Percentiles rank a stretch among this genome's conserved stretches.
phyloP scores from a whole-genome alignment of 352 stramenopile genomes.

The Phytophthora multivora region DNA sequence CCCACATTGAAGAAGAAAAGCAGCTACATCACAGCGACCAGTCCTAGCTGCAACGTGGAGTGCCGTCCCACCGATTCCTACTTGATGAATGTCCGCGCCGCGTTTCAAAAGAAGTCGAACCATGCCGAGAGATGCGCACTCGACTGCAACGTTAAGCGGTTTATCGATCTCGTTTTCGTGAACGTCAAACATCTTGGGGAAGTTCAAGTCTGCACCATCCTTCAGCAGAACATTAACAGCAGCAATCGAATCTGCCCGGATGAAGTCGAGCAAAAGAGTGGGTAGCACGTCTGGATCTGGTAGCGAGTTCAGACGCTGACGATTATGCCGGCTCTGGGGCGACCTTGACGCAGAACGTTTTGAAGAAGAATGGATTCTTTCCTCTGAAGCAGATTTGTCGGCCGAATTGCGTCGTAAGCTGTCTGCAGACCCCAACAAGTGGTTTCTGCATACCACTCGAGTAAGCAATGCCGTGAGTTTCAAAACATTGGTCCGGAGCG shows the following conservation, averaged over 20 bases:
- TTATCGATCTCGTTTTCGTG: conserved; percentile 66
- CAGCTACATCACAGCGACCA: conserved; percentile 76
- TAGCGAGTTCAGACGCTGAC: conserved; percentile 51
- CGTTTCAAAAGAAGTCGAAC: conserved; percentile 80
- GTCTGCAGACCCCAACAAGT: conserved; percentile 23
- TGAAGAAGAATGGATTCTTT: background rate
- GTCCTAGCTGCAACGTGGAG: conserved; percentile 65
- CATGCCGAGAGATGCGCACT: conserved; percentile 69
- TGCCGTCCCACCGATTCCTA: conserved; percentile 54
- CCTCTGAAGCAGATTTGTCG: background rate
- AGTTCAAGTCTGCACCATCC: conserved; percentile 79
- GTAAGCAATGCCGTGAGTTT: conserved; percentile 64
- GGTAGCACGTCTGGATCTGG: conserved; percentile 68
- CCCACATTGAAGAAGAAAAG: conserved; percentile 79
- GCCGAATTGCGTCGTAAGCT: conserved; percentile 11
- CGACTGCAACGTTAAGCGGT: conserved; percentile 66
- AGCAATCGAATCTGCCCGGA: conserved; percentile 70
- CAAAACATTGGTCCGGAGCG: conserved; percentile 45
- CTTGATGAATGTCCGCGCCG: conserved; percentile 70
- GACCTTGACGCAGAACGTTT: conserved; percentile 3
- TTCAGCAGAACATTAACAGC: conserved; percentile 76
- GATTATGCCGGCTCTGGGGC: conserved; percentile 24
- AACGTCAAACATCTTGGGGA: conserved; percentile 47
- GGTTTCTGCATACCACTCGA: conserved; percentile 55
- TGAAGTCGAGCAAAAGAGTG: conserved; percentile 72